phyloP scores from a whole-genome alignment of 2,329 filamentous ascomycete genomes.

The Neophaeococcomyces aloes region DNA sequence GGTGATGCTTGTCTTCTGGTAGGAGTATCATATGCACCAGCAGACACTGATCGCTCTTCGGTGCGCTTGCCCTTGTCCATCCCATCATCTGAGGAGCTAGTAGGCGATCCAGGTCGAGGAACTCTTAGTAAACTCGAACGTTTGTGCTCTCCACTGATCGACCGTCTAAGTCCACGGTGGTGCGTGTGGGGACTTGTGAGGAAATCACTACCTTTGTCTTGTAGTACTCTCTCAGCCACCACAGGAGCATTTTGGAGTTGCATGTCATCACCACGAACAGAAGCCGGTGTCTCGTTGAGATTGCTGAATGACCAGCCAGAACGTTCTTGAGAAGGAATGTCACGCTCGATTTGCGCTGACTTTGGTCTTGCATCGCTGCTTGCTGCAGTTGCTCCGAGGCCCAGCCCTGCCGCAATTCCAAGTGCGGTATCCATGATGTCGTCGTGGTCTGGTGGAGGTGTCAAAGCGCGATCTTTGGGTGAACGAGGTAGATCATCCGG shows the following conservation, averaged over 20 bases:
- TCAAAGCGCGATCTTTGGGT: slow-evolving; percentile 12
- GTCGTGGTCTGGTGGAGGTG: slow-evolving; percentile 19
- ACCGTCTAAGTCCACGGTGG: slow-evolving; percentile 5
- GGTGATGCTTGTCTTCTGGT: slow-evolving; percentile 26
- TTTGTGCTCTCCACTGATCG: slow-evolving; percentile 10
- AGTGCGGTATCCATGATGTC: slow-evolving; percentile 21
- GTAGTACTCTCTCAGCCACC: slow-evolving; percentile 20
- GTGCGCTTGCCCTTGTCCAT: slow-evolving; percentile 1
- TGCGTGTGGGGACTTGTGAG: slow-evolving; percentile 23
- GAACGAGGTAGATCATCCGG: slow-evolving; percentile 19
- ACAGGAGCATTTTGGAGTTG: slow-evolving; percentile 33
- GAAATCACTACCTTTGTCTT: slow-evolving; percentile 35
- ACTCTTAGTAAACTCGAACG: slow-evolving; percentile 12
- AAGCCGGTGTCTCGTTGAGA: slow-evolving; percentile 4
- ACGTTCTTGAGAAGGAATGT: slow-evolving; percentile 4
- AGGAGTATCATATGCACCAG: slow-evolving; percentile 8
- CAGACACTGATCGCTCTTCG: slow-evolving; percentile 5
- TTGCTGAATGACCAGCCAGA: slow-evolving; percentile 19
- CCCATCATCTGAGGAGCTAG: slow-evolving; percentile 21
- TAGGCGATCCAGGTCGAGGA: slow-evolving; percentile 18
- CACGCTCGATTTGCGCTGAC: slow-evolving; percentile 8
- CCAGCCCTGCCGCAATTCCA: slow-evolving; percentile 20
- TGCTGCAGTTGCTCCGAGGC: slow-evolving; percentile 12
- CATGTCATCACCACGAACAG: slow-evolving; percentile 34
- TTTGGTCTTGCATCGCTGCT: slow-evolving; percentile 5